phyloP scores from a whole-genome alignment of 345 rosid genomes.

The Sapria himalayana region DNA sequence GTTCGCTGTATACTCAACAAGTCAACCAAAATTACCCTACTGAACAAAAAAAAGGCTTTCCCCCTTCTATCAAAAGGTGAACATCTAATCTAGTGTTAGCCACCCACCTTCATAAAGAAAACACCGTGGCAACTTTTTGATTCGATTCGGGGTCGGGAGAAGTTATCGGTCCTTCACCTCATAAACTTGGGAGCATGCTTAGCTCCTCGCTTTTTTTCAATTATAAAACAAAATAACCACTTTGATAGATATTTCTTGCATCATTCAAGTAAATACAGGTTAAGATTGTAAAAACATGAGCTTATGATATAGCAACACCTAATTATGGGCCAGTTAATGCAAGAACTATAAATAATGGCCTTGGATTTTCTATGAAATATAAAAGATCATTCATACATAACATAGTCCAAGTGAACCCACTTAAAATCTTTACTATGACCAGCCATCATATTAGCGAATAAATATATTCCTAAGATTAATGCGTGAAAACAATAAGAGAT shows the following conservation, averaged over 20 bases:
- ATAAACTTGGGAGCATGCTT: no score
- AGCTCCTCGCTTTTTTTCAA: no score
- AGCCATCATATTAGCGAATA: constrained; percentile 3
- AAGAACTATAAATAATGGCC: constrained; percentile 5
- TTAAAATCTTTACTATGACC: constrained; percentile 2
- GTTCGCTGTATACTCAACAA: no score
- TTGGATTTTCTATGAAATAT: not conserved
- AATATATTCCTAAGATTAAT: not conserved
- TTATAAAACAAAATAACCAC: constrained; percentile 5
- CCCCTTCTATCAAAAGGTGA: no score
- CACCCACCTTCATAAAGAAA: no score
- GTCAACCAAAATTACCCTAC: no score
- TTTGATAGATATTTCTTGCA: constrained; percentile 7
- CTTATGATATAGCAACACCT: constrained; percentile 8
- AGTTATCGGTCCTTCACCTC: no score
- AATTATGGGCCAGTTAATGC: constrained; percentile 4
- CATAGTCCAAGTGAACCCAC: constrained; percentile 3
- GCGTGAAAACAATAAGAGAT: no score
- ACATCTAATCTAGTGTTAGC: no score
- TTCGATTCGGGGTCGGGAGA: no score
- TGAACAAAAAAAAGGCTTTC: no score
- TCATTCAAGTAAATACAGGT: constrained; percentile 6
- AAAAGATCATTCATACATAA: constrained; percentile 2
- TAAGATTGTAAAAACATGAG: constrained; percentile 9
- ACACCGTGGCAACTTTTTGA: no score